Evolutionary conservation across 768 basidiomycete genomes (phyloP).

Genomic region (Calvatia gigantea): DNA sequence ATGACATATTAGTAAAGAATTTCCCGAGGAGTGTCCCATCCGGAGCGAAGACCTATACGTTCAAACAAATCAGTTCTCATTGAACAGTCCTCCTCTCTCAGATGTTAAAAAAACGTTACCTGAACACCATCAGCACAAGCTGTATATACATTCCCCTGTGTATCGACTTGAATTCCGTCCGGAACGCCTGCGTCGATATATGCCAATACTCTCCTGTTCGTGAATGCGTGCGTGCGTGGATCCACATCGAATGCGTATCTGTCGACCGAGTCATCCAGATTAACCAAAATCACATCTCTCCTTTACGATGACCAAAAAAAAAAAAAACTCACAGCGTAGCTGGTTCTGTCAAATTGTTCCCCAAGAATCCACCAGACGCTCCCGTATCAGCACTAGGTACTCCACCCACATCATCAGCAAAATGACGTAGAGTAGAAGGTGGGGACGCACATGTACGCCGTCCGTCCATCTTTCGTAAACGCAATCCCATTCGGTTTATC

Average conservation of each 20-base stretch:
- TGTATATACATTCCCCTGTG: slow-evolving; percentile 60
- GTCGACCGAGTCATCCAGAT: not conserved
- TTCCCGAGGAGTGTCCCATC: slow-evolving; percentile 60
- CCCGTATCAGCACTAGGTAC: slow-evolving; percentile 51
- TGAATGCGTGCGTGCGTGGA: slow-evolving; percentile 45
- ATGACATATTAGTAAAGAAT: slow-evolving; percentile 47
- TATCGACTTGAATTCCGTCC: slow-evolving; percentile 67
- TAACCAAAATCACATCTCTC: not conserved
- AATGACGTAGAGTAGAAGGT: not conserved
- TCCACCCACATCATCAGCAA: not conserved
- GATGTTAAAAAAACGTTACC: no score
- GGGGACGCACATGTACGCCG: slow-evolving; percentile 54
- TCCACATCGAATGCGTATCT: slow-evolving; percentile 74
- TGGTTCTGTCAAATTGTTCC: slow-evolving; percentile 53
- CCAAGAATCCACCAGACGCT: slow-evolving; percentile 37
- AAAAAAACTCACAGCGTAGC: slow-evolving; percentile 56
- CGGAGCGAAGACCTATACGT: slow-evolving; percentile 12
- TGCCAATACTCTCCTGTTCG: slow-evolving; percentile 61
- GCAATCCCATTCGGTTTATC: slow-evolving; percentile 72
- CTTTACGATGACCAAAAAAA: no score
- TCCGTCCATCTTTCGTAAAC: slow-evolving; percentile 60
- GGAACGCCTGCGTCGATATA: slow-evolving; percentile 63
- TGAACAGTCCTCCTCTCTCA: no score
- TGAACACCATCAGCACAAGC: slow-evolving; percentile 70
- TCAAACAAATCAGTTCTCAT: not conserved